phyloP scores from a whole-genome alignment of 768 basidiomycete species.

The Pulveroboletus frians region DNA sequence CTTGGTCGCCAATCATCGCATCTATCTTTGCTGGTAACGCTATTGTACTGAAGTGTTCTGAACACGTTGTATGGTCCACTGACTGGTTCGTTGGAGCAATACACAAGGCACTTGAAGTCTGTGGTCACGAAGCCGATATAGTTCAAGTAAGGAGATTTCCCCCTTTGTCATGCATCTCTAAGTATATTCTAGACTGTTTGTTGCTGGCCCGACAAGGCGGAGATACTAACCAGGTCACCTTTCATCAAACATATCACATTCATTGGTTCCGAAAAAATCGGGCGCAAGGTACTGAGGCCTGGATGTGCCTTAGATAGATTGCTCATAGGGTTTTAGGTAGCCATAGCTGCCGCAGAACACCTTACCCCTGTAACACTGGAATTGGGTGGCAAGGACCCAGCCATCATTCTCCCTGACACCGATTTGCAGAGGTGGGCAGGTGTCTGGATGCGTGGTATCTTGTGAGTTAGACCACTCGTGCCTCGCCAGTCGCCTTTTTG shows the following conservation, averaged over 20 bases:
- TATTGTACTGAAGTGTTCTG: constrained; percentile 87
- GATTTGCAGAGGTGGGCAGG: constrained; percentile 77
- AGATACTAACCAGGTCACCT: constrained; percentile 71
- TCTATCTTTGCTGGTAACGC: constrained; percentile 87
- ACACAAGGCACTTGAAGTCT: constrained; percentile 66
- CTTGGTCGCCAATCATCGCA: constrained; percentile 90
- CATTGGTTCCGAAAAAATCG: constrained; percentile 78
- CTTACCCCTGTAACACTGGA: constrained; percentile 92
- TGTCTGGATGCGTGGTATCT: constrained; percentile 86
- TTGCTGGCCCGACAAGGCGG: constrained; percentile 85
- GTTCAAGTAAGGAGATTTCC: constrained; percentile 57
- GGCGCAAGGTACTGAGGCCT: constrained; percentile 53
- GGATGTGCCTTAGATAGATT: not conserved
- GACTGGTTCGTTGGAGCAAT: constrained; percentile 79
- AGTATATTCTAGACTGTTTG: constrained; percentile 55
- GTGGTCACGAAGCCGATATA: constrained; percentile 81
- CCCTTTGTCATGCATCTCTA: not conserved
- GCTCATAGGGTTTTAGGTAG: constrained; percentile 49
- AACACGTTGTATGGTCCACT: constrained; percentile 90
- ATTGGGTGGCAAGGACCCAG: constrained; percentile 93
- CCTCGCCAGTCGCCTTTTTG: not conserved
- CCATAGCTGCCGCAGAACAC: constrained; percentile 75
- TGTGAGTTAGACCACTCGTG: constrained; percentile 50
- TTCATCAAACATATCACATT: constrained; percentile 92
- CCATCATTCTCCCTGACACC: constrained; percentile 81